These are phyloP conservation scores for Fusarium nodosum DNA, from an alignment of 2,329 filamentous ascomycete species.

Conservation along the genomic window DNA sequence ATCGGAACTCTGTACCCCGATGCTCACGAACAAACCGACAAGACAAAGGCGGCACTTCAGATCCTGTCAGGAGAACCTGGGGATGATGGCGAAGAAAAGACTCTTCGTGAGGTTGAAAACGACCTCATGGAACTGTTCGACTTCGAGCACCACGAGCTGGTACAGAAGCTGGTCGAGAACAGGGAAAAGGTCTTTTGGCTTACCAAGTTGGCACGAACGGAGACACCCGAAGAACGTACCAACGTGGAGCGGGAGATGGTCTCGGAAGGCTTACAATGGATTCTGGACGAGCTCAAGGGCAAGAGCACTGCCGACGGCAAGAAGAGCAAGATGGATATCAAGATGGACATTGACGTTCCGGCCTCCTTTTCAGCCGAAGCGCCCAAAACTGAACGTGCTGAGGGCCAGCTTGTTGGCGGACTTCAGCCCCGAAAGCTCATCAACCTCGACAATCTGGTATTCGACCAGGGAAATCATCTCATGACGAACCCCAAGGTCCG, in stretches of 20 bases:
- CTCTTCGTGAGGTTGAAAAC: conserved; percentile 94
- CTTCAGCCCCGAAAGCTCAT: conserved; percentile 88
- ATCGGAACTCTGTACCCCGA: conserved; percentile 91
- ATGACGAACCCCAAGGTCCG: conserved; percentile 99
- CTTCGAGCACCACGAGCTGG: conserved; percentile 94
- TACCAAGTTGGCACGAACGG: conserved; percentile 85
- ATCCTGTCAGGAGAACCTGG: conserved; percentile 83
- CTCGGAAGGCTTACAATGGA: conserved; percentile 85
- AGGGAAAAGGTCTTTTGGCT: conserved; percentile 96
- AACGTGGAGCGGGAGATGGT: conserved; percentile 92
- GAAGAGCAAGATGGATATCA: conserved; percentile 84
- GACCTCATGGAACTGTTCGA: conserved; percentile 99
- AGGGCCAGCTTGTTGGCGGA: conserved; percentile 81
- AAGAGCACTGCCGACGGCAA: conserved; percentile 72
- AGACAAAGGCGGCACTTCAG: conserved; percentile 85
- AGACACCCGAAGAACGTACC: conserved; percentile 80
- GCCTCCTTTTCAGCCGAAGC: conserved; percentile 66
- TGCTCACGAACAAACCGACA: conserved; percentile 92
- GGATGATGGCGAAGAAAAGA: conserved; percentile 83
- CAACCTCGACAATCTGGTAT: conserved; percentile 95
- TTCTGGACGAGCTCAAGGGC: conserved; percentile 88
- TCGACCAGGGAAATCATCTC: conserved; percentile 97
- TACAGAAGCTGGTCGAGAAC: conserved; percentile 91
- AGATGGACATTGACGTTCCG: conserved; percentile 91
- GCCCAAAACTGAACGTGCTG: conserved; percentile 68